Evolutionary conservation across 345 rosid species (phyloP).

Genomic region (Populus davidiana): DNA sequence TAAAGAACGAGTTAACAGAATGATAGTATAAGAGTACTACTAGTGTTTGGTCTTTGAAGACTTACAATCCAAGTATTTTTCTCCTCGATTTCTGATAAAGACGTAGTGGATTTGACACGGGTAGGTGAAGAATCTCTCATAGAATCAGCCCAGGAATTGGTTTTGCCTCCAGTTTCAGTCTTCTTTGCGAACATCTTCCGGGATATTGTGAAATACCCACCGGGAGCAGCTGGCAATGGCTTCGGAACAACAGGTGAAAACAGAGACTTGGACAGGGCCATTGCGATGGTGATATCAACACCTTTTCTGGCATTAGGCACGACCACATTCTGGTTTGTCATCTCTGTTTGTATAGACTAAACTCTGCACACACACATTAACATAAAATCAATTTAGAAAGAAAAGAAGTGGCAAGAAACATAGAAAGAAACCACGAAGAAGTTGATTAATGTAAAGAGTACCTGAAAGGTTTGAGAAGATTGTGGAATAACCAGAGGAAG

Average conservation of each 20-base stretch:
- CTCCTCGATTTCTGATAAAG: slow-evolving; percentile 33
- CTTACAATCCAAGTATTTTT: slow-evolving; percentile 66
- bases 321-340: slow-evolving; percentile 25
- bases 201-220: neutral
- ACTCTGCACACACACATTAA: neutral
- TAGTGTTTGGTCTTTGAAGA: neutral
- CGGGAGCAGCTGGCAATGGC: neutral
- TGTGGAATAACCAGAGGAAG: neutral
- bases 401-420: neutral
- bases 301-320: slow-evolving; percentile 4
- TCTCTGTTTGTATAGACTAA: neutral
- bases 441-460: neutral
- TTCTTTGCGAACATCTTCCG: neutral
- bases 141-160: slow-evolving; percentile 73
- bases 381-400: neutral
- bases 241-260: neutral
- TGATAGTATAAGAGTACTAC: neutral
- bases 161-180: slow-evolving; percentile 29
- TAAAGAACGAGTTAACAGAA: neutral
- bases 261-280: slow-evolving; percentile 5
- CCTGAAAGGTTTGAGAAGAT: neutral
- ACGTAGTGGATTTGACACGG: slow-evolving; percentile 47
- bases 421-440: neutral
- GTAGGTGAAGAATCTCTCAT: slow-evolving; percentile 93
- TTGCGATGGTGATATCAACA: slow-evolving; percentile 5